Evolutionary conservation across 208 protist species (phyloP).

Genomic region (Acanthamoeba healyi): DNA sequence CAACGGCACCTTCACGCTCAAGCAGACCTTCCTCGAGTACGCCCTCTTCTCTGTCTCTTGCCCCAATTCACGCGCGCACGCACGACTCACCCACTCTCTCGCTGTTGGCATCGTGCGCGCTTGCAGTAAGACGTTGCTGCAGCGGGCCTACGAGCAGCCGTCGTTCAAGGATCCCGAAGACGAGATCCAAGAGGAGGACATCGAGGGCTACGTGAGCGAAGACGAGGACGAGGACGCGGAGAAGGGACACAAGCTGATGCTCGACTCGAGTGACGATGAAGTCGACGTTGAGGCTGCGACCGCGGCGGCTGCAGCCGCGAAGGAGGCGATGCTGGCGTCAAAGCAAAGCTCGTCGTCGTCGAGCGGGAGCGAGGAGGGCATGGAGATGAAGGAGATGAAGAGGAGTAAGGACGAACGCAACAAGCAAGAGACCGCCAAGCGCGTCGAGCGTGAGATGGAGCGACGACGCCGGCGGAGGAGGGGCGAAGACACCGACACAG

Average conservation of each 20-base stretch:
- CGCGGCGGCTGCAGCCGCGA: too few relatives aligned
- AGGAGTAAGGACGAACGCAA: neutral
- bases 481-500: neutral
- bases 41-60: neutral
- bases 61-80: neutral
- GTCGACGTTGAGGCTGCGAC: neutral
- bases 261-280: neutral
- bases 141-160: slow-evolving; percentile 24
- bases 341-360: neutral
- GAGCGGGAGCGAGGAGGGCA: neutral
- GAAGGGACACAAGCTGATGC: neutral
- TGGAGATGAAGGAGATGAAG: slow-evolving; percentile 33
- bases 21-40: slow-evolving; percentile 44
- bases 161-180: slow-evolving; percentile 54
- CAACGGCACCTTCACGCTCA: slow-evolving; percentile 54
- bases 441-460: neutral
- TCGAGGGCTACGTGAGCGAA: neutral
- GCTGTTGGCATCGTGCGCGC: neutral
- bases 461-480: neutral
- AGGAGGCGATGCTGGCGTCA: neutral
- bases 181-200: slow-evolving; percentile 9
- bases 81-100: neutral
- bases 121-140: slow-evolving; percentile 12
- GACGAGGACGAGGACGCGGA: neutral
- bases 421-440: neutral